Evolutionary conservation across 2,329 filamentous ascomycete genomes (phyloP).

Genomic region (Sporothrix luriei): DNA sequence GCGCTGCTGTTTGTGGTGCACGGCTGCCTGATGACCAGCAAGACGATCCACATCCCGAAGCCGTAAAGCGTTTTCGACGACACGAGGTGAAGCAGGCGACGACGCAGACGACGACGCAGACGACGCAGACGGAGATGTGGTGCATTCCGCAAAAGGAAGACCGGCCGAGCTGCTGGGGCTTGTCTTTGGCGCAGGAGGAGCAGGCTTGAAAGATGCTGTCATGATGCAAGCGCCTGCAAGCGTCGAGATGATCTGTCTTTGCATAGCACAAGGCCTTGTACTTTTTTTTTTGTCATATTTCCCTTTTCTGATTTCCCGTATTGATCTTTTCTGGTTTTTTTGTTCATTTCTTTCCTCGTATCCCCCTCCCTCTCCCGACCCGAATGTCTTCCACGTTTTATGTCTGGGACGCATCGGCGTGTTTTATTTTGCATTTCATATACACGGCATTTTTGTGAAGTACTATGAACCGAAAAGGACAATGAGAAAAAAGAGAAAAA

Average conservation of each 20-base stretch:
- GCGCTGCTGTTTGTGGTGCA: slow-evolving; percentile 82
- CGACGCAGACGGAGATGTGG: background rate
- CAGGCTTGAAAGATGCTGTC: background rate
- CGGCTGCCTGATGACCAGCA: slow-evolving; percentile 93
- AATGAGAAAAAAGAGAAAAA: slow-evolving; percentile 2
- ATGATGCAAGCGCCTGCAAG: background rate
- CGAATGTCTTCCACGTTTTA: slow-evolving; percentile 20
- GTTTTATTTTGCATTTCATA: slow-evolving; percentile 2
- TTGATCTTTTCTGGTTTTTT: background rate
- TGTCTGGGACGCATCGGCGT: slow-evolving; percentile 20
- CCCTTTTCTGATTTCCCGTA: background rate
- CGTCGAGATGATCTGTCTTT: background rate
- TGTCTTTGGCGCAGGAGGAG: background rate
- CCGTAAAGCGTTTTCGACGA: slow-evolving; percentile 53
- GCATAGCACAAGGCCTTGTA: slow-evolving; percentile 15
- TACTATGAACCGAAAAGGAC: background rate
- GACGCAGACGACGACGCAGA: background rate
- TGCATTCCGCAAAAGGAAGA: background rate
- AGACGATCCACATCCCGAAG: slow-evolving; percentile 93
- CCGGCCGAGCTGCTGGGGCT: background rate
- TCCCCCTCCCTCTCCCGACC: background rate
- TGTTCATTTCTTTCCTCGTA: background rate
- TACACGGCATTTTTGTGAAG: slow-evolving; percentile 15
- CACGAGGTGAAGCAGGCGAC: too few relatives aligned
- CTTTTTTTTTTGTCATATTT: background rate